These are phyloP conservation scores for Apiosordaria backusii DNA, from an alignment of 495 filamentous ascomycete species.

Conservation along the genomic window DNA sequence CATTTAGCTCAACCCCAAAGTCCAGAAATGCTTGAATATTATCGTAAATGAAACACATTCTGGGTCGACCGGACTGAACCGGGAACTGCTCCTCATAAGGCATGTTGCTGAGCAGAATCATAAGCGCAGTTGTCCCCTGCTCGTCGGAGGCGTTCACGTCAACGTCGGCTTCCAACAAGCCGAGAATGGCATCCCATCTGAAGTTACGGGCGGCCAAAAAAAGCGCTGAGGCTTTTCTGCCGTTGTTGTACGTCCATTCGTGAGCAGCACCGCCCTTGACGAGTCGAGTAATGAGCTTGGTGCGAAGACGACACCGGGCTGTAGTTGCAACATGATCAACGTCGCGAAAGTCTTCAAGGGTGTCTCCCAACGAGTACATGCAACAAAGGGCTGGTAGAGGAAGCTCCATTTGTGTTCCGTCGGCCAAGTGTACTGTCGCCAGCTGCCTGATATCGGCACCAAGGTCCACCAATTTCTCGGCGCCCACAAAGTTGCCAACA, in stretches of 20 bases:
- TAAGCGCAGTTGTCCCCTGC: not conserved
- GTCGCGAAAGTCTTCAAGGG: not conserved
- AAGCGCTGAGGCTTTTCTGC: not conserved
- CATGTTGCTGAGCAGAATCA: not conserved
- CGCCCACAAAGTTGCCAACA: slow-evolving; percentile 14
- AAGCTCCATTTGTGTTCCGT: not conserved
- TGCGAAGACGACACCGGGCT: not conserved
- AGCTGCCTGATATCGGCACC: slow-evolving; percentile 9
- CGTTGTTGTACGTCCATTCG: not conserved
- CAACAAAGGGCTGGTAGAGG: slow-evolving; percentile 2
- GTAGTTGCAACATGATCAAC: not conserved
- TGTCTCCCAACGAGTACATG: slow-evolving; percentile 1
- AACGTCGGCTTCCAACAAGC: not conserved
- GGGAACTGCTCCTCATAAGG: not conserved
- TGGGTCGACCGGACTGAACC: not conserved
- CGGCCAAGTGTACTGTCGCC: not conserved
- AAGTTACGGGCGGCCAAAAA: not conserved
- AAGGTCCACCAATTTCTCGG: slow-evolving; percentile 13
- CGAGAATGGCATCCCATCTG: not conserved
- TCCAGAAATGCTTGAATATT: not conserved
- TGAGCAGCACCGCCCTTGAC: not conserved
- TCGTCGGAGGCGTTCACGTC: not conserved
- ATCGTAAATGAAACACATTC: not conserved
- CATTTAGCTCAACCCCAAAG: not conserved
- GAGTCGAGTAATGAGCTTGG: not conserved